Percentiles rank a stretch among this genome's conserved stretches.
Evolutionary conservation across 345 rosid species (phyloP).

Genomic region (Moricandia arvensis): DNA sequence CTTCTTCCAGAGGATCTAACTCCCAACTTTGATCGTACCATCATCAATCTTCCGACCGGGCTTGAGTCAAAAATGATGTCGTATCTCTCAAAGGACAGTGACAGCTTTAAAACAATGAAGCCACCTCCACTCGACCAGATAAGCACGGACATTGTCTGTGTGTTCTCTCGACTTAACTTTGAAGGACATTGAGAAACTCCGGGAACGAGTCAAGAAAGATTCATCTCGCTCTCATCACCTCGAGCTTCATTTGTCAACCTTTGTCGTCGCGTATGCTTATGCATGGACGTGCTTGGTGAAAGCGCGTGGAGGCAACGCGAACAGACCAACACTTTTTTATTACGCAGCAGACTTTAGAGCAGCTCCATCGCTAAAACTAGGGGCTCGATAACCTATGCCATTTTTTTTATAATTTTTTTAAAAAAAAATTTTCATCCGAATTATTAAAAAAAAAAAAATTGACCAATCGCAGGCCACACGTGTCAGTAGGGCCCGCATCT

Average conservation of each 20-base stretch:
- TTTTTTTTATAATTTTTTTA: too few relatives aligned
- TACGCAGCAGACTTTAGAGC: background rate
- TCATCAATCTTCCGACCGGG: slow-evolving; percentile 13
- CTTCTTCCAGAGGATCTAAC: slow-evolving; percentile 12
- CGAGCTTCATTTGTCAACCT: slow-evolving; percentile 36
- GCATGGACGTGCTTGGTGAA: slow-evolving; percentile 25
- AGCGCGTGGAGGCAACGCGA: slow-evolving; percentile 18
- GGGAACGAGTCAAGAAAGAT: slow-evolving; percentile 21
- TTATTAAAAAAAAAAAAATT: too few relatives aligned
- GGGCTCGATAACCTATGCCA: too few relatives aligned
- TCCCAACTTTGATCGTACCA: slow-evolving; percentile 27
- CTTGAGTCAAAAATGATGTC: background rate
- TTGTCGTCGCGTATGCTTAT: slow-evolving; percentile 38
- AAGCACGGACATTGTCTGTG: slow-evolving; percentile 16
- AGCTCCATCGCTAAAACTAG: too few relatives aligned
- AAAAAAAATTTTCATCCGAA: too few relatives aligned
- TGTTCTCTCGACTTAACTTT: slow-evolving; percentile 35
- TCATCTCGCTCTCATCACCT: background rate
- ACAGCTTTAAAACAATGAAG: background rate
- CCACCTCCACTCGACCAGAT: background rate
- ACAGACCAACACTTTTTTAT: background rate
- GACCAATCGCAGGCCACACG: too few relatives aligned
- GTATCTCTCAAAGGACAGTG: background rate
- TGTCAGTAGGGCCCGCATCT: too few relatives aligned
- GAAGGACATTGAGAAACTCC: slow-evolving; percentile 27